A percentile compares a stretch with the other conserved stretches of the same genome.
These are phyloP conservation scores for Debaryomyces coudertii DNA, from an alignment of 1,139 yeast species.

Conservation along the genomic window DNA sequence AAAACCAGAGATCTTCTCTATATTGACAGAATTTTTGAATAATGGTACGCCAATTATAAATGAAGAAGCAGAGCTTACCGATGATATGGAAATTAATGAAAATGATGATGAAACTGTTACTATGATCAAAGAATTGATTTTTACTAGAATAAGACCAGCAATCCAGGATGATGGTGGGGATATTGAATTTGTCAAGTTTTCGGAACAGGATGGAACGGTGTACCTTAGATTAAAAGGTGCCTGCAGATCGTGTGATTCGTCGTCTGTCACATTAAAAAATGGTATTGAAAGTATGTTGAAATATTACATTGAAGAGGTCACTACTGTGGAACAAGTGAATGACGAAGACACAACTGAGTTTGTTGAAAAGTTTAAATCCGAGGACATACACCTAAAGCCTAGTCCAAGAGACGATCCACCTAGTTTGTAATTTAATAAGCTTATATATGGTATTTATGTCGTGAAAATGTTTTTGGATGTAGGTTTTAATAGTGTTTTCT, in stretches of 20 bases:
- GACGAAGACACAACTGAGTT: conserved; percentile 25
- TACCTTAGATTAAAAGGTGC: conserved; percentile 73
- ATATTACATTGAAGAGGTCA: conserved; percentile 79
- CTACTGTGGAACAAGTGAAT: conserved; percentile 63
- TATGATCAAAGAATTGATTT: conserved; percentile 90
- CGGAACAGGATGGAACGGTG: conserved; percentile 66
- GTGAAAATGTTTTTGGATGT: background rate
- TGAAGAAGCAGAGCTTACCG: conserved; percentile 30
- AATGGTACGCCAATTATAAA: conserved; percentile 68
- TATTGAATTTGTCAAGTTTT: conserved; percentile 69
- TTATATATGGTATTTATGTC: background rate
- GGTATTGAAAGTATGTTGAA: conserved; percentile 84
- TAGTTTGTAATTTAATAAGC: conserved; percentile 31
- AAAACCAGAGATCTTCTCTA: conserved; percentile 86
- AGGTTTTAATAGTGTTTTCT: background rate
- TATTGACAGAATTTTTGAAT: conserved; percentile 80
- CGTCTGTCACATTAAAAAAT: conserved; percentile 73
- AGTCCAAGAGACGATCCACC: conserved; percentile 47
- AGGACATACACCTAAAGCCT: conserved; percentile 27
- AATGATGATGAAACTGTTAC: conserved; percentile 80
- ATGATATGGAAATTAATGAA: conserved; percentile 49
- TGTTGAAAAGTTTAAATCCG: conserved; percentile 12
- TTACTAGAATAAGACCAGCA: conserved; percentile 95
- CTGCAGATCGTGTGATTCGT: conserved; percentile 77
- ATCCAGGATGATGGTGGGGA: conserved; percentile 88